Evolutionary conservation across 176 grass and related monocot genomes (phyloP), one percentile per base, ranked within the genome.

Genomic region (Saccharum officinarum): DNA sequence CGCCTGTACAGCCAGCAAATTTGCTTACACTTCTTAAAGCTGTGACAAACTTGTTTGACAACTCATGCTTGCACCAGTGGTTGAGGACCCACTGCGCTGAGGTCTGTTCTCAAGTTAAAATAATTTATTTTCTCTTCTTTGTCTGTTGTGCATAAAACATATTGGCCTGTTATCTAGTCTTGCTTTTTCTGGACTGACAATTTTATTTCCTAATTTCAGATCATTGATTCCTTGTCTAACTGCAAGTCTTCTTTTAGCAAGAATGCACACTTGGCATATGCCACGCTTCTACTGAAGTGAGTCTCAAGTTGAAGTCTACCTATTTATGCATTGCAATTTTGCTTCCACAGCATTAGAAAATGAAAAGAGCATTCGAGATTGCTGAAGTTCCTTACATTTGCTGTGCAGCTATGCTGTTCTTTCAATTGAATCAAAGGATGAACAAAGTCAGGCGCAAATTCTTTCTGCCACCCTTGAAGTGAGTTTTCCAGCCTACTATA

Each of bases 241-340:
- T 91, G 94, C 80, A 83, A 86, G 28, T 83, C 84, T 69, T 80
- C 57, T 28, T 99, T 99, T 82, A 99, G 90, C 89, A 99, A 99
- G 84, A 93, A 91, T 44, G 86, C 97, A 75, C 88, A 99, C 80
- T 76, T 99, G 85, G 89, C 94, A 74, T 99, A 91, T 83, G 84
- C 94, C 25, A 99, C 97, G 23, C 79, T 99, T 86, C 28, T 99
- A 71, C 90, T 99, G 28, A 99, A 99, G 97, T 99, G 87, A 92
- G 92, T 92, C 69, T 50, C 46, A 40, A 44, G 44, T 81, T 67
- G 55, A 75, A 54, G 42, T 73, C 8, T 68, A 39, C 23, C 1
- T 82, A 72, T 50, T 74, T 74, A 17, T 50, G 15, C 44, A 74
- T 49, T 31, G 59, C 15, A 37, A n/a, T 62, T 66, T 79, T 40